Conservation (phyloP, 169 alveolate species). For the Blepharisma undulans region DNA sequence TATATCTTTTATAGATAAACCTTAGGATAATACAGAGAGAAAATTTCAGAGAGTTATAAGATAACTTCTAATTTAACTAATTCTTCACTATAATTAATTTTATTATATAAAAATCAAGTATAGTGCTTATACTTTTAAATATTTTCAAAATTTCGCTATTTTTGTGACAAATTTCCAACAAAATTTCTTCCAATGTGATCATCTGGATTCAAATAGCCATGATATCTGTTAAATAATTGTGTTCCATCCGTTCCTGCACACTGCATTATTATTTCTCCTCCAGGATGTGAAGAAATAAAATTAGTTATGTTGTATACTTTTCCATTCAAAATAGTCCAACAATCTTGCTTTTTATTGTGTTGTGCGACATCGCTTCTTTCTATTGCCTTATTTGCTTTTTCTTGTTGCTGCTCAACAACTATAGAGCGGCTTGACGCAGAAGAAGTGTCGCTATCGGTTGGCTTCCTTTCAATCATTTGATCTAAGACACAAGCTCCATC, state of each 20-base stretch:
- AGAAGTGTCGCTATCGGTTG: background rate
- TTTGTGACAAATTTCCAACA: background rate
- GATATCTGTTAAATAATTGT: slow-evolving; percentile 34
- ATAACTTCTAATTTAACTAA: no score
- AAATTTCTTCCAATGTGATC: background rate
- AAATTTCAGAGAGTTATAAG: no score
- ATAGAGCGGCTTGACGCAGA: background rate
- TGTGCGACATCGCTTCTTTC: slow-evolving; percentile 49
- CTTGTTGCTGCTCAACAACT: background rate
- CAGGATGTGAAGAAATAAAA: slow-evolving; percentile 60
- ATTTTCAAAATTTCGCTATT: background rate
- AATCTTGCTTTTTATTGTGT: slow-evolving; percentile 72
- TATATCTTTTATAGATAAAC: no score
- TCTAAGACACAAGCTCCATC: background rate
- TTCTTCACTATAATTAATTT: background rate
- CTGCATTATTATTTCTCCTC: slow-evolving; percentile 46
- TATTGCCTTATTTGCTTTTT: background rate
- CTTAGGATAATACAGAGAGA: no score
- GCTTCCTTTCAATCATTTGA: background rate
- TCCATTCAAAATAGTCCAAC: slow-evolving; percentile 73
- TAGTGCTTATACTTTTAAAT: background rate
- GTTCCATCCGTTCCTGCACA: slow-evolving; percentile 64
- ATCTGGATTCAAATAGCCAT: slow-evolving; percentile 58
- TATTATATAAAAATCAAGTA: no score
- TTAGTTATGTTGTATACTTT: slow-evolving; percentile 76